Percentiles rank a stretch among this genome's conserved stretches.
These are phyloP conservation scores for Globisporangium splendens DNA, from an alignment of 352 stramenopile genomes.

Conservation along the genomic window DNA sequence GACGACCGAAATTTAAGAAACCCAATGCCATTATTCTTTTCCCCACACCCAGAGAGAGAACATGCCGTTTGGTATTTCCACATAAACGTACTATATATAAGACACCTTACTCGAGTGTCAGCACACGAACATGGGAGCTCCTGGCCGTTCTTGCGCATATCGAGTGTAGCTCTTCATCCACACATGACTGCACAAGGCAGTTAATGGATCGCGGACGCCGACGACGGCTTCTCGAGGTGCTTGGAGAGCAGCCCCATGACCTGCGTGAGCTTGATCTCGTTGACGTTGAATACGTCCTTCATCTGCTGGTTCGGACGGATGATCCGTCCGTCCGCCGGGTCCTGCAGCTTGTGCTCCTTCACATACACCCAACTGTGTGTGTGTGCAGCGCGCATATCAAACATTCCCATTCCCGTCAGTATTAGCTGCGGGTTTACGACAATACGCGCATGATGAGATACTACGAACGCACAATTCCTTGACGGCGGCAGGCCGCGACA, in stretches of 20 bases:
- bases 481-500: constrained; percentile 58
- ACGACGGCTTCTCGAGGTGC: constrained; percentile 50
- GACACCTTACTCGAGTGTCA: no score
- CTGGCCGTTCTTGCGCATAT: neutral
- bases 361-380: constrained; percentile 70
- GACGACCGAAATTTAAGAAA: constrained; percentile 51
- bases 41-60: no score
- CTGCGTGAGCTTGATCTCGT: constrained; percentile 69
- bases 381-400: neutral
- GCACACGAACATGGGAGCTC: no score
- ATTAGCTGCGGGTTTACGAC: no score
- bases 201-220: neutral
- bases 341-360: constrained; percentile 74
- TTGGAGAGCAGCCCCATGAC: constrained; percentile 69
- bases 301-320: constrained; percentile 69
- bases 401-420: constrained; percentile 2
- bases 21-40: no score
- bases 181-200: no score
- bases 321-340: constrained; percentile 60
- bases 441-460: neutral
- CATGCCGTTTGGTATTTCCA: no score
- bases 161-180: neutral
- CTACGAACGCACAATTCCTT: constrained; percentile 70
- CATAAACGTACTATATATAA: no score
- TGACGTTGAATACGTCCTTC: constrained; percentile 58